Conservation (phyloP, 441 rosid species). For the Flueggea neowawraea region DNA sequence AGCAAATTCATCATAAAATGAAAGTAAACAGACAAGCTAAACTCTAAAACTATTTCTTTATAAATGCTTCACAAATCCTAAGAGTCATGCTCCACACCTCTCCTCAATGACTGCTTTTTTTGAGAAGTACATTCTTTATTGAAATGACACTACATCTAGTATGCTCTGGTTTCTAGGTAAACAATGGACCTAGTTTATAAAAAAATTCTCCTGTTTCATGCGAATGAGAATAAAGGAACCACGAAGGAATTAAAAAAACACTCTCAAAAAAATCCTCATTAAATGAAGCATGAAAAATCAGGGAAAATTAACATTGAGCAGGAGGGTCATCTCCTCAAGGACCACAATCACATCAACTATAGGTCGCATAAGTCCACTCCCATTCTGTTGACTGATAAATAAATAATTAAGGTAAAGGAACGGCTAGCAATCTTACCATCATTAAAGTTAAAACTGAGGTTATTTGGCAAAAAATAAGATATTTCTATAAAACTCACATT, state of each 20-base stretch:
- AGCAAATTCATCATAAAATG: not conserved
- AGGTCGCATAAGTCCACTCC: not conserved
- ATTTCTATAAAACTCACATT: conserved; percentile 57
- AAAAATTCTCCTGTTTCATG: too few relatives aligned
- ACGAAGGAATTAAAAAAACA: too few relatives aligned
- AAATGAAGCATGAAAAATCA: not conserved
- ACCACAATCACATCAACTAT: not conserved
- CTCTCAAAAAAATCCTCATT: not conserved
- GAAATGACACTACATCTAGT: not conserved
- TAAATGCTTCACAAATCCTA: too few relatives aligned
- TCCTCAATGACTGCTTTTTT: not conserved
- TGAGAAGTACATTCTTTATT: not conserved
- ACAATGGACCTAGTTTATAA: too few relatives aligned
- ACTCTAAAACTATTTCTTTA: too few relatives aligned
- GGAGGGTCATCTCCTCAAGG: not conserved
- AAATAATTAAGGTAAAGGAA: not conserved
- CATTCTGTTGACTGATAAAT: not conserved
- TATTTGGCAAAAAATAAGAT: not conserved
- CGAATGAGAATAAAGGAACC: too few relatives aligned
- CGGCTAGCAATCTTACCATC: not conserved
- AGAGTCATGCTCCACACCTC: not conserved
- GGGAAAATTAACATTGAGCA: not conserved
- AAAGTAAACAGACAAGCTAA: not conserved
- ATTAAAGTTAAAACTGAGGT: too few relatives aligned
- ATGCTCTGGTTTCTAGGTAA: not conserved